Evolutionary conservation across 805 yeast genomes (phyloP), one percentile per base, ranked within the genome.

Genomic region (Yamadazyma scolyti): DNA sequence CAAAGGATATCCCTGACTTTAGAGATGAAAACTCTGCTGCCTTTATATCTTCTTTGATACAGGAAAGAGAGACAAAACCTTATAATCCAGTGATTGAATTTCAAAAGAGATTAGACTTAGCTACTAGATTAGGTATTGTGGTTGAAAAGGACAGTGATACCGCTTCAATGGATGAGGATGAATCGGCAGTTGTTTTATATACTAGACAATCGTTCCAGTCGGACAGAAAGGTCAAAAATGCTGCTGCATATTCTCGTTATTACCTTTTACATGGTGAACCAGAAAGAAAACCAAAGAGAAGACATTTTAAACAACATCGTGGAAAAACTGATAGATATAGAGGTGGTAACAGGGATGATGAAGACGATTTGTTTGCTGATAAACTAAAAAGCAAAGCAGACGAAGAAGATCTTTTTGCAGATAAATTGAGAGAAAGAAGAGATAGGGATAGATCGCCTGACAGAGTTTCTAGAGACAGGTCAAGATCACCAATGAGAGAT

Each of bases 201-300:
- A 58, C 71, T 7, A 62, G 89, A 36, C 73, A 65, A 42, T 65
- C 84, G 8, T 62, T 68, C 27, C 61, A 54, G 28, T 57, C 70
- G 2, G 90, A 82, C 53, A 60, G 62, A 27, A 82, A 82, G 43
- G 70, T 69, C 10, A 63, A 63, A 33, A 74, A 75, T 37, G 79
- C 87, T 7, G 61, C 73, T 14, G 72, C 65, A 9, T 69, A 68
- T 32, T 78, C 85, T 13, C 54, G 83, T 23, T 82, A 79, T 54
- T 82, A 82, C 56, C 58, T 79, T 35, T 48, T 77, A 11, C 80
- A 82, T 42, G 90, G 90, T 3, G 88, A 79, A 48, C 90, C 88
- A 3, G 75, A 75, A 36, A 50, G 58, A 48, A 60, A 44, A 46
- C 71, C 52, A 4, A 26, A 36, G n/a, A 37, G 36, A 28, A 34